Evolutionary conservation across 228 moss, liverwort and hornwort genomes (phyloP).

Genomic region (Sphagnum magellanicum): DNA sequence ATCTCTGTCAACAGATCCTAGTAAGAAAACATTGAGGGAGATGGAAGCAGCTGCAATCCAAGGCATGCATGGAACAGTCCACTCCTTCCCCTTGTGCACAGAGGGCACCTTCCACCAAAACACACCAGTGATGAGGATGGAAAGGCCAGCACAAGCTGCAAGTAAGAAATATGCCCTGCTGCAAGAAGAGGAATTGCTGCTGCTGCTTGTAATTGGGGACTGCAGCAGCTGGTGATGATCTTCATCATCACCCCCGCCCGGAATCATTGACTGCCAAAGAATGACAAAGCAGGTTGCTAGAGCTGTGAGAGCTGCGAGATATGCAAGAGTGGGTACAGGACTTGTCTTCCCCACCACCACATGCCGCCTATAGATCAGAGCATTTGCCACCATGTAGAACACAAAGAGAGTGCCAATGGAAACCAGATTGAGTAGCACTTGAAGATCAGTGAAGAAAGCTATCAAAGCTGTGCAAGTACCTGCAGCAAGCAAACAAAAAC

Average conservation of each 20-base stretch:
- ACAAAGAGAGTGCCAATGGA: constrained; percentile 96
- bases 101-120: constrained; percentile 55
- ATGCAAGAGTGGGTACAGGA: constrained; percentile 44
- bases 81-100: constrained; percentile 43
- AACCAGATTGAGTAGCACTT: constrained; percentile 76
- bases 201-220: too few species aligned
- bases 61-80: constrained; percentile 71
- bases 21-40: constrained; percentile 75
- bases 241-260: constrained; percentile 15
- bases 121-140: constrained; percentile 22
- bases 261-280: constrained; percentile 42
- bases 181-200: too few species aligned
- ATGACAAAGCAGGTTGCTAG: constrained; percentile 49
- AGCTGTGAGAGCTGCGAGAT: constrained; percentile 42
- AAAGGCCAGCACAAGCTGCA: constrained; percentile 24
- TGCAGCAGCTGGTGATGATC: too few species aligned
- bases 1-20: constrained; percentile 70
- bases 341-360: constrained; percentile 46
- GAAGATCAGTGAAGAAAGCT: constrained; percentile 71
- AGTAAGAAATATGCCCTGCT: background rate
- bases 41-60: constrained; percentile 75
- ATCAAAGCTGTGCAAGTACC: constrained; percentile 56
- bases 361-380: constrained; percentile 71
- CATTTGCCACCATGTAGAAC: constrained; percentile 98
- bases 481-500: too few species aligned